Evolutionary conservation across 1,284 basidiomycete species (phyloP), one percentile per base, ranked within the genome.

Genomic region (Testicularia cyperi): DNA sequence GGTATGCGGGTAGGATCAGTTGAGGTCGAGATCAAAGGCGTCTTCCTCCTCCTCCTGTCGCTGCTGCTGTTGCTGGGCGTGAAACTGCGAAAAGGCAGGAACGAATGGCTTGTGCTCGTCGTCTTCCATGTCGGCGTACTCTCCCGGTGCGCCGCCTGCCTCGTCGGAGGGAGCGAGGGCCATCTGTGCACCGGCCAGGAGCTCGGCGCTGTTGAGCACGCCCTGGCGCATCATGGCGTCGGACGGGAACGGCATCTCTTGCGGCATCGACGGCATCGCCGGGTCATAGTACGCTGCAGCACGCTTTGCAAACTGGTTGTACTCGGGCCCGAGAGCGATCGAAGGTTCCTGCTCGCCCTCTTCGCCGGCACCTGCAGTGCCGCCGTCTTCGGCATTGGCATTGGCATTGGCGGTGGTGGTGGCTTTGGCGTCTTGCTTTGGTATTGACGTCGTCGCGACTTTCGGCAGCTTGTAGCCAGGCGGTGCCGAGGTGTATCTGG

Each of bases 211-310:
- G 35, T 70, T 68, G 33, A 70, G 36, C 18, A 68, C 63, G 10
- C 68, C 68, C 31, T 70, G 68, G 2, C 68, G 44, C 68, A 70
- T 68, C 48, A 68, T 55, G 5, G 56, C 53, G 28, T 70, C 68
- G 1, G 55, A 62, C 0, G 68, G 68, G 38, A 68, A 70, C 14
- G 68, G 68, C 45, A 70, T 61, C 29, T 70, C 65, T 22, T 70
- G 68, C 20, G 58, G 65, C 65, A 65, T 70, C 8, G 42, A 43
- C 5, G 68, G 65, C 29, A 70, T 65, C 10, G 58, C 62, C 6
- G 68, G 68, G 38, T 70, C 65, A 23, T 70, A 70, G 38, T 70
- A 70, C 0, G 49, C 65, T 23, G 62, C 61, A 14, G 68, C 68
- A 12, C 58, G 38, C 25, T 54, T 52, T 1, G 68, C 65, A 15